Conservation (phyloP, 108 stramenopile species). For the Fragilaria radians region DNA sequence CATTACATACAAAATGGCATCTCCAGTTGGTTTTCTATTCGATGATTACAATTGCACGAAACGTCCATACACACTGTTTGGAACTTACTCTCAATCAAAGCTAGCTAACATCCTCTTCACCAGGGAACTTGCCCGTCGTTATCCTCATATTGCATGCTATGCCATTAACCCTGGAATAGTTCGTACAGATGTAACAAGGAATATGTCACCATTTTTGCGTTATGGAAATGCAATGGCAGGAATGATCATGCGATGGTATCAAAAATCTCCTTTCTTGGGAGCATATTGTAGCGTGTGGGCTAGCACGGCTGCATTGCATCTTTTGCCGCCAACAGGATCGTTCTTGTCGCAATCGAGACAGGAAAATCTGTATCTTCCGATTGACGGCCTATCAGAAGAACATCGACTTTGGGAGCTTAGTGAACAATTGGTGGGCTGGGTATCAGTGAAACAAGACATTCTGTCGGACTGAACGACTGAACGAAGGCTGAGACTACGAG, state of each 20-base stretch:
- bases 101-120: slow-evolving; percentile 83
- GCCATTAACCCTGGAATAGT: slow-evolving; percentile 88
- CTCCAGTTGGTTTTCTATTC: slow-evolving; percentile 36
- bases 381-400: slow-evolving; percentile 1
- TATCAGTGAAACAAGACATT: too few species aligned
- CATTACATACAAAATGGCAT: slow-evolving; percentile 30
- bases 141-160: slow-evolving; percentile 14
- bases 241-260: slow-evolving; percentile 36
- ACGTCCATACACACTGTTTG: slow-evolving; percentile 68
- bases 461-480: too few species aligned
- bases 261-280: slow-evolving; percentile 71
- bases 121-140: slow-evolving; percentile 47
- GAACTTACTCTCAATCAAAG: slow-evolving; percentile 82
- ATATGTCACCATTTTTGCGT: slow-evolving; percentile 79
- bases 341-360: slow-evolving; percentile 29
- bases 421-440: slow-evolving; percentile 1
- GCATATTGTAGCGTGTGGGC: slow-evolving; percentile 79
- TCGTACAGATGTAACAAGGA: slow-evolving; percentile 75
- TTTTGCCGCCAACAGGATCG: slow-evolving; percentile 13
- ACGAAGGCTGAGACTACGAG: too few species aligned
- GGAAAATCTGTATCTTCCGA: not conserved
- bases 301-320: slow-evolving; percentile 6
- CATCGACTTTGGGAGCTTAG: slow-evolving; percentile 3
- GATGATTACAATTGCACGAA: slow-evolving; percentile 58
- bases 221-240: slow-evolving; percentile 51